Base-by-base conservation (phyloP, 2,329 filamentous ascomycete genomes). In the Coniella vitis region DNA sequence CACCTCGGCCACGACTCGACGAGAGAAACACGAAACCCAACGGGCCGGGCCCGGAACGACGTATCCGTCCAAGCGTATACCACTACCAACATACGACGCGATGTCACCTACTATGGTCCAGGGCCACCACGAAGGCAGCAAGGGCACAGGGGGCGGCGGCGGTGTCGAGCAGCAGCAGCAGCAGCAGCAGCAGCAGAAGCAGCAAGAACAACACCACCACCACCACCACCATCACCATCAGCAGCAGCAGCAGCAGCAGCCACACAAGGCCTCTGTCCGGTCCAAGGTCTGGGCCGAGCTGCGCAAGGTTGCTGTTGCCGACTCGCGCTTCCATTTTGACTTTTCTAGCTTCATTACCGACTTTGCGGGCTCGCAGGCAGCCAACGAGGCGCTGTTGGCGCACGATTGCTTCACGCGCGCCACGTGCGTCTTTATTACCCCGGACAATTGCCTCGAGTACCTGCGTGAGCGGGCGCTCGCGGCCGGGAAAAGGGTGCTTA, bases 391-490 rank as follows among this genome's bases (percentile, higher is more conserved):
- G 32, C 54, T 72, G 2, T 47, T 57, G 1, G 48, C 58, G 3
- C 55, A 69, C 14, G 57, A 60, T 4, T 61, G 57, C 46, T 71
- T 70, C 52, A 41, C 54, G 16, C 44, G 53, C 8, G 61, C 63
- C 3, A 36, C 49, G 10, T 58, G 59, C 4, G 53, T 72, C 39
- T 70, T 72, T 51, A 63, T 69, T 19, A 66, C 67, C 4, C 65
- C 68, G 2, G 69, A 72, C 53, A 71, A 70, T 50, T 70, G 68
- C 55, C 60, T 72, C n/a, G 67, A 71, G 54, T 55, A 61, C 8
- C 57, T 72, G 21, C 62, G 69, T 13, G 55, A 56, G 20, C 56
- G 56, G n/a, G 65, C 68, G 7, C 57, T 72, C 22, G 56, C 55
- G 41, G 67, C 68, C 49, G 68, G 68, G 4, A 71, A 70, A 51